These are phyloP conservation scores for Carex sylvatica DNA, from an alignment of 202 grass and related monocot species.

Conservation along the genomic window DNA sequence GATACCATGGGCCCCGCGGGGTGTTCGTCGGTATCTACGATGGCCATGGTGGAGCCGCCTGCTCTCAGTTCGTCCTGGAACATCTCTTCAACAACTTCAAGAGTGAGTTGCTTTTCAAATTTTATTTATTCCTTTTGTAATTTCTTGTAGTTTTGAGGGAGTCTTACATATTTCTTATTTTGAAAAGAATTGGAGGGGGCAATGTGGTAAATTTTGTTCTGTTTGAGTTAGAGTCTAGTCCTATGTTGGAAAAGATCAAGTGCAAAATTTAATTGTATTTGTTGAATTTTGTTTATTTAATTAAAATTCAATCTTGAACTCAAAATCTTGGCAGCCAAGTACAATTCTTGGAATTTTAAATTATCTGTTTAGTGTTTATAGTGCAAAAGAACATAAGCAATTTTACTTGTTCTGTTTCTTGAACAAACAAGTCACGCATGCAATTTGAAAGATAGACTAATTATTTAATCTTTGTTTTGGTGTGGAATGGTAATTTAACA, in stretches of 20 bases:
- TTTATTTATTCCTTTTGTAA: neutral
- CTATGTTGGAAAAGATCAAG: too few relatives aligned
- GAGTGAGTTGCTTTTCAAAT: conserved; percentile 28
- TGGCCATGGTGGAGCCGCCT: too few relatives aligned
- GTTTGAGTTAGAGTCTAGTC: neutral
- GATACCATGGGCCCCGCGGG: too few relatives aligned
- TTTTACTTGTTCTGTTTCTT: too few relatives aligned
- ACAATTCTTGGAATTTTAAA: neutral
- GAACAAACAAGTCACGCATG: neutral
- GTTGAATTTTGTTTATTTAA: too few relatives aligned
- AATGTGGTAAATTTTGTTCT: neutral
- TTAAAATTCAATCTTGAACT: neutral
- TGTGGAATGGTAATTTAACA: neutral
- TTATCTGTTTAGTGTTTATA: neutral
- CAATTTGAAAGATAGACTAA: neutral
- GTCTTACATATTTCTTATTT: neutral
- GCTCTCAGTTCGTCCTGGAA: too few relatives aligned
- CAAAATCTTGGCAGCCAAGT: neutral
- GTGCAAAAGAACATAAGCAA: too few relatives aligned
- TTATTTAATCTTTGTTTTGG: neutral
- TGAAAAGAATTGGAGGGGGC: too few relatives aligned
- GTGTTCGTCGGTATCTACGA: too few relatives aligned
- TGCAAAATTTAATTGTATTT: too few relatives aligned
- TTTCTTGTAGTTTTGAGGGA: neutral
- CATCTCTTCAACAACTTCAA: neutral